A percentile compares a stretch with the other conserved stretches of the same genome.
phyloP scores from a whole-genome alignment of 2,329 filamentous ascomycete genomes.

The Colletotrichum caudatum region DNA sequence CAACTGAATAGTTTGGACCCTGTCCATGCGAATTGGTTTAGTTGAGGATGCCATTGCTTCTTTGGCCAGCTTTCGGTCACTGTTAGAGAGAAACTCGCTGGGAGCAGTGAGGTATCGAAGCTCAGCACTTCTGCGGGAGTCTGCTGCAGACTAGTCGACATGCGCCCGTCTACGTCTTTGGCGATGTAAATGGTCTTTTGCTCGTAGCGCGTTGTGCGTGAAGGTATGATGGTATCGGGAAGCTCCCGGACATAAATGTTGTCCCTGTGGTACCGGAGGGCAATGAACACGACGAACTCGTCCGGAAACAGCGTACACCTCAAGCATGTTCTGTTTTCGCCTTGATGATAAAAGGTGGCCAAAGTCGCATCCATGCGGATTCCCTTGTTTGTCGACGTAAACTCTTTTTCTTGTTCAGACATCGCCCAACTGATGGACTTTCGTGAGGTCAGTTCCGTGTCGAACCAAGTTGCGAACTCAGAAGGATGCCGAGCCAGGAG shows the following conservation, averaged over 20 bases:
- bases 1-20: neutral
- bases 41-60: neutral
- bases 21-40: neutral
- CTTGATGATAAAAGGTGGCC: neutral
- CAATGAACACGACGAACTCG: conserved; percentile 7
- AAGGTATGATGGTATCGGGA: conserved; percentile 1
- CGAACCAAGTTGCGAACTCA: conserved; percentile 5
- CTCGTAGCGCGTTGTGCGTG: neutral
- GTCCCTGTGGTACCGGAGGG: conserved; percentile 16
- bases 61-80: conserved; percentile 1
- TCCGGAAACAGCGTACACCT: conserved; percentile 6
- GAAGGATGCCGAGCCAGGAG: conserved; percentile 9
- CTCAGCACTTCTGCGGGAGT: conserved; percentile 5
- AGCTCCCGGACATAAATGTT: conserved; percentile 20
- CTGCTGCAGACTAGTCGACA: neutral
- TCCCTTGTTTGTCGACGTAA: conserved; percentile 7
- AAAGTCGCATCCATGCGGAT: conserved; percentile 6
- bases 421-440: conserved; percentile 17
- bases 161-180: conserved; percentile 10
- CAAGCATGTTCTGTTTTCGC: neutral
- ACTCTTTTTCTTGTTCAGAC: conserved; percentile 21
- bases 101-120: neutral
- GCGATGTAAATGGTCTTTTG: conserved; percentile 15
- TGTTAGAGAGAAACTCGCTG: neutral
- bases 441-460: conserved; percentile 7